Conservation (phyloP, 257 asterid genomes). For the Przewalskia tangutica region DNA sequence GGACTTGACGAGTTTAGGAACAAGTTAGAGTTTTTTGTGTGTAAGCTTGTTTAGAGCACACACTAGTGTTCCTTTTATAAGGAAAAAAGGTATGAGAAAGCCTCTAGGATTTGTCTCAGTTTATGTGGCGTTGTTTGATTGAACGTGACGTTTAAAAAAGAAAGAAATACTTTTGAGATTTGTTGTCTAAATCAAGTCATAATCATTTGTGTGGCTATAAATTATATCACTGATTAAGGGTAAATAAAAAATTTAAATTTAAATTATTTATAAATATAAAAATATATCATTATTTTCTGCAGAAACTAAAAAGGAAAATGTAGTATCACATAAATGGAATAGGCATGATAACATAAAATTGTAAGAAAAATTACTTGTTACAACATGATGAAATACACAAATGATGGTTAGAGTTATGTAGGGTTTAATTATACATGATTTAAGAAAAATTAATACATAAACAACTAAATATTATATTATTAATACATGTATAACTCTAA, state of each 20-base stretch:
- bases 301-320: not conserved
- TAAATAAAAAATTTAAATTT: not conserved
- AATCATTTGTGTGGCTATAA: not conserved
- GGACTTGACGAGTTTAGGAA: not conserved
- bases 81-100: not conserved
- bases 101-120: not conserved
- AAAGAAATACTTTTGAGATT: not conserved
- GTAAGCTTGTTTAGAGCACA: not conserved
- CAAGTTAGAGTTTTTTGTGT: not conserved
- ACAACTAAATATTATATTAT: too few species aligned
- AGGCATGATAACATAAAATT: too few species aligned
- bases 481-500: too few species aligned
- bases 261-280: not conserved
- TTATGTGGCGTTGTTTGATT: not conserved
- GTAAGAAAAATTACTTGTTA: too few species aligned
- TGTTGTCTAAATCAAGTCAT: not conserved
- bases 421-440: too few species aligned
- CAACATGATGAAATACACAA: too few species aligned
- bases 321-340: too few species aligned
- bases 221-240: not conserved
- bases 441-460: too few species aligned
- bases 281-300: not conserved
- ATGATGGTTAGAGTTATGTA: too few species aligned
- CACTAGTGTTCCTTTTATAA: not conserved
- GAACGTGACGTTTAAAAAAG: fast-evolving